A percentile compares a stretch with the other conserved stretches of the same genome.
Evolutionary conservation across 2,329 filamentous ascomycete genomes (phyloP).

Genomic region (Plectosphaerella cucumerina): DNA sequence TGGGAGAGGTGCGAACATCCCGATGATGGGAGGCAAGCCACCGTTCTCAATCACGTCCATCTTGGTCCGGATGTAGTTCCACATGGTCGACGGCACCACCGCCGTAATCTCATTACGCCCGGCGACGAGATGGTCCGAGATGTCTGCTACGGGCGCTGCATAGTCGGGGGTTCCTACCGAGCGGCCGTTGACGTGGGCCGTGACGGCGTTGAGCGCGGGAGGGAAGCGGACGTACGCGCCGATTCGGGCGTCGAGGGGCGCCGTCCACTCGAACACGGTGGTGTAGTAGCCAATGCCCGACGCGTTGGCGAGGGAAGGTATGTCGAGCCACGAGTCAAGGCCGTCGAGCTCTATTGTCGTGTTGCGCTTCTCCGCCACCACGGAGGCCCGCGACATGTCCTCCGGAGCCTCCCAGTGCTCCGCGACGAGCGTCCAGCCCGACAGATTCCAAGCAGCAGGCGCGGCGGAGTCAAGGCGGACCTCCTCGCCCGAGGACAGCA

Average conservation of each 20-base stretch:
- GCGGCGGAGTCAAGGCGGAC: not conserved
- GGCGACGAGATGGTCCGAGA: not conserved
- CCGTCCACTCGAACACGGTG: constrained; percentile 6
- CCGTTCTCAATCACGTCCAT: not conserved
- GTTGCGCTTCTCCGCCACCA: constrained; percentile 4
- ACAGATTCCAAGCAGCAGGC: not conserved
- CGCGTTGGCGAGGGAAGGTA: constrained; percentile 1
- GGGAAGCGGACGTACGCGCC: constrained; percentile 6
- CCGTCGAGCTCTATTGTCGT: constrained; percentile 1
- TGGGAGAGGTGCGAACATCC: not conserved
- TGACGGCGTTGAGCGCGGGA: constrained; percentile 1
- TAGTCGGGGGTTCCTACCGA: not conserved
- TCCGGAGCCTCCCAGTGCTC: constrained; percentile 9
- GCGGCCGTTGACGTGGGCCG: not conserved
- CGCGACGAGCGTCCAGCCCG: constrained; percentile 1
- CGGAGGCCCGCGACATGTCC: constrained; percentile 1
- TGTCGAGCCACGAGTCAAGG: constrained; percentile 4
- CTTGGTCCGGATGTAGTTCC: constrained; percentile 7
- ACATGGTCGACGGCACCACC: constrained; percentile 4
- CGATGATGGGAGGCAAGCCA: not conserved
- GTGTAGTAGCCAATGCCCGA: constrained; percentile 8
- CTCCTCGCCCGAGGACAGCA: not conserved
- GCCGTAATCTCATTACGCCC: constrained; percentile 5
- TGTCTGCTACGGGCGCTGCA: not conserved
- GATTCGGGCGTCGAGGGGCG: not conserved